Percentiles rank a stretch among this genome's conserved stretches.
phyloP scores from a whole-genome alignment of 345 rosid species.

The Citrus reticulata region DNA sequence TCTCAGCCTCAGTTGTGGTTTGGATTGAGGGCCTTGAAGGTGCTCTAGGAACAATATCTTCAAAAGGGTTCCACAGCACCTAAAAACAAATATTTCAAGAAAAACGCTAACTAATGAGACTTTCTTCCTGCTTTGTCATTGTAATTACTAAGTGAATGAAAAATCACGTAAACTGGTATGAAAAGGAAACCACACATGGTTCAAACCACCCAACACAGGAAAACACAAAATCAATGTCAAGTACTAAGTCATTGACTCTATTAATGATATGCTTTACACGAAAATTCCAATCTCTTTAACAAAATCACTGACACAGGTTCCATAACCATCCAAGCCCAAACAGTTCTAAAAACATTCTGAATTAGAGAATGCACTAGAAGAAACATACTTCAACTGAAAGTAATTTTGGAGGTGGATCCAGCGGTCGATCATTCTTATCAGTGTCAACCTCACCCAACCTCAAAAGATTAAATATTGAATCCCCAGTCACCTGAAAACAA shows the following conservation, averaged over 20 bases:
- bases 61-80: conserved; percentile 97
- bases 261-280: not conserved
- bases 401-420: conserved; percentile 75
- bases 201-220: not conserved
- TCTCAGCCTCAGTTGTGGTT: conserved; percentile 38
- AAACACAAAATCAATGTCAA: not conserved
- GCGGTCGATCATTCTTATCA: conserved; percentile 61
- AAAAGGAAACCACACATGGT: not conserved
- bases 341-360: not conserved
- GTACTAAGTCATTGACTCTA: not conserved
- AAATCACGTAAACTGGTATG: not conserved
- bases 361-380: not conserved
- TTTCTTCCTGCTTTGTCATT: not conserved
- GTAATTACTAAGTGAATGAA: not conserved
- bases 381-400: conserved; percentile 71
- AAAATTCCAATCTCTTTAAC: not conserved
- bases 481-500: conserved; percentile 70
- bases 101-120: not conserved
- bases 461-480: conserved; percentile 78
- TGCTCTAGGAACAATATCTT: conserved; percentile 81
- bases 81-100: conserved; percentile 22
- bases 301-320: not conserved
- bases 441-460: conserved; percentile 79
- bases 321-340: not conserved
- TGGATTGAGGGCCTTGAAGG: conserved; percentile 29